Conservation (phyloP, 805 yeast species). For the Pichia cabralensis region DNA sequence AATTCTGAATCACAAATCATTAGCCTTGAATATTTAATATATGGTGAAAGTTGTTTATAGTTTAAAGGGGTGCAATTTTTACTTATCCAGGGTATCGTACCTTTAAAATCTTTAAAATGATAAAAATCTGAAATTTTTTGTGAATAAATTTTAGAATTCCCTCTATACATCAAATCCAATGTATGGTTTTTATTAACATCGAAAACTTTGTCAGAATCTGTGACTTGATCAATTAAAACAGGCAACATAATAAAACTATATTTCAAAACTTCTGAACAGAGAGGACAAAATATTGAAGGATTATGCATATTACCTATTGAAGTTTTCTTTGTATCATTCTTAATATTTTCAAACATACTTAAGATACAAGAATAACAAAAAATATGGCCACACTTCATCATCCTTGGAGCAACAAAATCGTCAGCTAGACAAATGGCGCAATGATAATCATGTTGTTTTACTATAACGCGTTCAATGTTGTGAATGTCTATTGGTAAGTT, state of each 20-base stretch:
- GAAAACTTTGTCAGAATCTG: constrained; percentile 44
- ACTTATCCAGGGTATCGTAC: constrained; percentile 49
- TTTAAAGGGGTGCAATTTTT: constrained; percentile 12
- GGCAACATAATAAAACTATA: constrained; percentile 53
- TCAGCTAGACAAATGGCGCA: constrained; percentile 91
- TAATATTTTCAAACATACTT: constrained; percentile 48
- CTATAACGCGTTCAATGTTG: constrained; percentile 61
- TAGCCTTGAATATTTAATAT: constrained; percentile 51
- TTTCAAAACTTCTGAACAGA: constrained; percentile 54
- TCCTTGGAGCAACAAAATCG: constrained; percentile 82
- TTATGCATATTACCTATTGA: constrained; percentile 8
- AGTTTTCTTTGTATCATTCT: constrained; percentile 21
- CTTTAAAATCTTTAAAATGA: constrained; percentile 17
- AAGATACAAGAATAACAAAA: constrained; percentile 78
- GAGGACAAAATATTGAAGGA: constrained; percentile 44
- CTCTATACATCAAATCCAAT: constrained; percentile 55
- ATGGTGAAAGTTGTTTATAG: constrained; percentile 16
- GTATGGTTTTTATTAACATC: constrained; percentile 42
- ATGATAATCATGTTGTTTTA: constrained; percentile 51
- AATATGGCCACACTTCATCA: constrained; percentile 92
- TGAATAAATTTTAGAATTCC: constrained; percentile 22
- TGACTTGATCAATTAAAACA: constrained; percentile 42
- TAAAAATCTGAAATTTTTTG: constrained; percentile 23
- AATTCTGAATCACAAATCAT: constrained; percentile 55
- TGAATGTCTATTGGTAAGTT: constrained; percentile 57